Evolutionary conservation across 176 grass and related monocot species (phyloP).

Genomic region (Aechmea fasciata): DNA sequence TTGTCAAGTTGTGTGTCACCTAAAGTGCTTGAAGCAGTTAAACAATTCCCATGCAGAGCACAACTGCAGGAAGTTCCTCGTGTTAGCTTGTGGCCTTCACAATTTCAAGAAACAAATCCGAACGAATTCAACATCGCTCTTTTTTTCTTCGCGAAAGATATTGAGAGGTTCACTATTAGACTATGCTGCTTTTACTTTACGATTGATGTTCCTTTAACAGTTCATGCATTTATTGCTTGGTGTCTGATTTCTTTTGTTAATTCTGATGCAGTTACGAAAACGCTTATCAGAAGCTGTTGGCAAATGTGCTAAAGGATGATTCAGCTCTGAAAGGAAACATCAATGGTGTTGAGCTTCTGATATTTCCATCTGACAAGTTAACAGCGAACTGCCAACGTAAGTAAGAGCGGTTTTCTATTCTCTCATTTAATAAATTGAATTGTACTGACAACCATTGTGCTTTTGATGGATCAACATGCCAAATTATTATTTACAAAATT

Average conservation of each 20-base stretch:
- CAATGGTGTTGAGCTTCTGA: conserved; percentile 56
- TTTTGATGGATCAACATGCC: background rate
- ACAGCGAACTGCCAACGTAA: conserved; percentile 73
- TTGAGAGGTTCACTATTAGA: conserved; percentile 37
- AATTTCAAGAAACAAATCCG: conserved; percentile 52
- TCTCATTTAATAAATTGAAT: background rate
- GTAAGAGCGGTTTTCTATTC: conserved; percentile 34
- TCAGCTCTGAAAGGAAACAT: conserved; percentile 60
- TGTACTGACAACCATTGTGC: background rate
- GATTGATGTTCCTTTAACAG: background rate
- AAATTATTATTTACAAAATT: conserved; percentile 1
- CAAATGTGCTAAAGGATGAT: conserved; percentile 55
- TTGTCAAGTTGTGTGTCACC: conserved; percentile 57
- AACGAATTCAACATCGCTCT: conserved; percentile 77
- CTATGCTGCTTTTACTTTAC: background rate
- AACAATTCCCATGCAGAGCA: conserved; percentile 60
- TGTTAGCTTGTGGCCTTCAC: conserved; percentile 49
- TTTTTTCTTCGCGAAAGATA: conserved; percentile 97
- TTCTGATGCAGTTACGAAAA: conserved; percentile 59
- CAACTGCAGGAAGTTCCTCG: conserved; percentile 59
- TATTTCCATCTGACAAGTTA: conserved; percentile 88
- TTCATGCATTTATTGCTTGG: background rate
- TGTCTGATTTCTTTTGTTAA: conserved; percentile 3
- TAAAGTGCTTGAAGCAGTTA: conserved; percentile 54
- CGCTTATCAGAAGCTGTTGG: conserved; percentile 63